Conservation (phyloP, 805 yeast genomes). For the Kodamaea lidongshanica region DNA sequence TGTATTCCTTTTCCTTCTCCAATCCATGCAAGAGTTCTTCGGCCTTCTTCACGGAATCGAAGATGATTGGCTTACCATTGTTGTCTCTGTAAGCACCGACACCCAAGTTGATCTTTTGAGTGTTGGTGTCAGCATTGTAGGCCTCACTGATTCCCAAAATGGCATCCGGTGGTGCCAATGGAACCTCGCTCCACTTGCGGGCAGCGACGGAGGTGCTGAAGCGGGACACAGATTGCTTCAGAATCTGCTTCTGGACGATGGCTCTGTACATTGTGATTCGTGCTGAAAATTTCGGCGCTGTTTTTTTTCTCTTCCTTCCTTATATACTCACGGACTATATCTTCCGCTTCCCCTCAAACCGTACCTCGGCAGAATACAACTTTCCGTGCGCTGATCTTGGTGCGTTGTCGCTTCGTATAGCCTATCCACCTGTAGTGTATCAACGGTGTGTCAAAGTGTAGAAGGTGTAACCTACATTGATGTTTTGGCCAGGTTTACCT, state of each 20-base stretch:
- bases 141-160: constrained; percentile 75
- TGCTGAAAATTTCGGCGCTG: background rate
- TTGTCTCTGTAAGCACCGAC: constrained; percentile 94
- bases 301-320: constrained; percentile 1
- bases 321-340: constrained; percentile 6
- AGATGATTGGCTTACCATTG: constrained; percentile 80
- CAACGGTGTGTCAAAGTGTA: no score
- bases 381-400: no score
- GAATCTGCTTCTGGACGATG: constrained; percentile 4
- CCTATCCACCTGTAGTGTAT: no score
- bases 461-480: no score
- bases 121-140: constrained; percentile 58
- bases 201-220: constrained; percentile 7
- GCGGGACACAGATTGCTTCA: constrained; percentile 4
- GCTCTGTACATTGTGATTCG: constrained; percentile 6
- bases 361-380: no score
- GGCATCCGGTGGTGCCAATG: constrained; percentile 74
- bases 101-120: constrained; percentile 58
- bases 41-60: constrained; percentile 68
- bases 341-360: no score
- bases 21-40: constrained; percentile 45
- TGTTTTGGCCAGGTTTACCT: no score
- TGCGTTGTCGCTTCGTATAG: no score
- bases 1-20: constrained; percentile 72
- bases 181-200: constrained; percentile 25